phyloP scores from a whole-genome alignment of 208 protist genomes.

The Trypanosoma vivax region DNA sequence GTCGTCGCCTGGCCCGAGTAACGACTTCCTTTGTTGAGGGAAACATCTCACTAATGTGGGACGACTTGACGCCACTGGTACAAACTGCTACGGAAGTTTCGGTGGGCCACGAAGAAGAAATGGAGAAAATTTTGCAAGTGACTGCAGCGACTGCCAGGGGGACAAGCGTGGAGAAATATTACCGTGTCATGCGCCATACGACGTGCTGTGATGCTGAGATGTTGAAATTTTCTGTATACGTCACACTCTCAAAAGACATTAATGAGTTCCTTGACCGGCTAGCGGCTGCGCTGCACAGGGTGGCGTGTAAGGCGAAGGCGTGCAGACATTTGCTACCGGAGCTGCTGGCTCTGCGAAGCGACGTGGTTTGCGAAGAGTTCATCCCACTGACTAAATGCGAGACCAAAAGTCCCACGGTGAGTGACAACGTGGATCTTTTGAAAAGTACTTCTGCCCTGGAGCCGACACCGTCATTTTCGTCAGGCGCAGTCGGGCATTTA shows the following conservation, averaged over 20 bases:
- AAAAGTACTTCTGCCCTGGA: neutral
- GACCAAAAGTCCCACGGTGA: neutral
- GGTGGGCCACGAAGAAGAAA: constrained; percentile 5
- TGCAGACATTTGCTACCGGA: constrained; percentile 25
- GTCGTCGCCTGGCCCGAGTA: constrained; percentile 7
- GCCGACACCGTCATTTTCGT: no score
- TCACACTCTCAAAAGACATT: constrained; percentile 46
- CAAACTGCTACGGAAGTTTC: constrained; percentile 13
- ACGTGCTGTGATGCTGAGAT: constrained; percentile 61
- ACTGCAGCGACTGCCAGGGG: no score
- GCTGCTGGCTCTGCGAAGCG: constrained; percentile 43
- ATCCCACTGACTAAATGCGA: constrained; percentile 23
- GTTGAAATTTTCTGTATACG: constrained; percentile 44
- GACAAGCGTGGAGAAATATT: constrained; percentile 1
- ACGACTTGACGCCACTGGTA: constrained; percentile 12
- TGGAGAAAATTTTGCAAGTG: neutral
- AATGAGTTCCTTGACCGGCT: constrained; percentile 41
- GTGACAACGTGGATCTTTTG: neutral
- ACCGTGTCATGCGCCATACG: constrained; percentile 45
- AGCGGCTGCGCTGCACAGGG: constrained; percentile 30
- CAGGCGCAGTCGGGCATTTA: neutral
- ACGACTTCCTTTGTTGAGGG: constrained; percentile 13
- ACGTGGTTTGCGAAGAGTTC: constrained; percentile 61
- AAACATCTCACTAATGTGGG: constrained; percentile 19
- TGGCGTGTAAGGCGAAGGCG: constrained; percentile 30